Conservation (phyloP, 2,329 filamentous ascomycete genomes). For the Aspergillus sp. region DNA sequence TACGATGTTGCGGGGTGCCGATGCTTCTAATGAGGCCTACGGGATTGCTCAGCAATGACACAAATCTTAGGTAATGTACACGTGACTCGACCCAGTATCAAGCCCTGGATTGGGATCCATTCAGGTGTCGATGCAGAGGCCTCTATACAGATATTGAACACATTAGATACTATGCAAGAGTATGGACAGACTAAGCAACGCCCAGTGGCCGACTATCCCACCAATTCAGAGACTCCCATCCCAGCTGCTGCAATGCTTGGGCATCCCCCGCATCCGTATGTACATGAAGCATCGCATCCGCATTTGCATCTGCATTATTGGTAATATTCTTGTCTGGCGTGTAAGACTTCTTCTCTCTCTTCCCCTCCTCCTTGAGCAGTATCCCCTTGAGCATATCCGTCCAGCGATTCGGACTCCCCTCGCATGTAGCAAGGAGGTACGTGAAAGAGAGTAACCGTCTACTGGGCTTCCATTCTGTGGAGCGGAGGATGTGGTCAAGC, state of each 20-base stretch:
- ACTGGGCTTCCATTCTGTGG: slow-evolving; percentile 28
- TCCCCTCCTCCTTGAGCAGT: slow-evolving; percentile 4
- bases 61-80: slow-evolving; percentile 4
- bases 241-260: slow-evolving; percentile 16
- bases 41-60: slow-evolving; percentile 1
- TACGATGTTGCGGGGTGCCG: neutral
- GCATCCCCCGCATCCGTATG: slow-evolving; percentile 10
- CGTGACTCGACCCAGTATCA: slow-evolving; percentile 1
- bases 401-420: slow-evolving; percentile 27
- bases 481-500: slow-evolving; percentile 41
- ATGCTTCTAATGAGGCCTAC: slow-evolving; percentile 1
- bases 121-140: neutral
- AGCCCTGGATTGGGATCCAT: neutral
- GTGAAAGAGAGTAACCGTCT: slow-evolving; percentile 21
- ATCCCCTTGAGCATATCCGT: slow-evolving; percentile 14
- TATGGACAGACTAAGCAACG: slow-evolving; percentile 13
- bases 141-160: too few species aligned
- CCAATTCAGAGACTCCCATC: slow-evolving; percentile 22
- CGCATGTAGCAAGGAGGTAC: slow-evolving; percentile 28
- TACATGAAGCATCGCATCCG: neutral
- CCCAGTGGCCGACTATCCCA: slow-evolving; percentile 30
- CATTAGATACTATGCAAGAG: neutral
- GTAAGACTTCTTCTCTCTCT: neutral
- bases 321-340: too few species aligned
- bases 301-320: neutral